Percentiles rank a stretch among this genome's conserved stretches.
Evolutionary conservation across 1,139 yeast species (phyloP).

Genomic region (Lipomyces yarrowii): DNA sequence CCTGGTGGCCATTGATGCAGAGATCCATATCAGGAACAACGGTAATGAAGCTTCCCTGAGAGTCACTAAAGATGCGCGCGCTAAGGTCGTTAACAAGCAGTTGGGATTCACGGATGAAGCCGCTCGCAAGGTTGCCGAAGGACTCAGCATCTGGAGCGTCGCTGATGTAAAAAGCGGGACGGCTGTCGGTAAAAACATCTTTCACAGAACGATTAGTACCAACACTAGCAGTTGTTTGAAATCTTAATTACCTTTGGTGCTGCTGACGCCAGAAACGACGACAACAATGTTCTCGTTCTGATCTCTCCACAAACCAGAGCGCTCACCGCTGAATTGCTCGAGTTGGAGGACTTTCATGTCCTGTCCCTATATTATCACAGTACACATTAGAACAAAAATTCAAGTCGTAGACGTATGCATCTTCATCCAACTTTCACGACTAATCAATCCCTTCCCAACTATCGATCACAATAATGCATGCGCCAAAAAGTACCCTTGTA

Average conservation of each 20-base stretch:
- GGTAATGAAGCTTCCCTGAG: conserved; percentile 27
- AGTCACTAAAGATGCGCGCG: conserved; percentile 24
- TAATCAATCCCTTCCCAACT: neutral
- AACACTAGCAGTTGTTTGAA: neutral
- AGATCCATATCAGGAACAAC: conserved; percentile 32
- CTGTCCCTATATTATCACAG: conserved; percentile 21
- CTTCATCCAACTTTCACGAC: neutral
- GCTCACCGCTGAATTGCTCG: conserved; percentile 31
- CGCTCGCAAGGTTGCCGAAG: conserved; percentile 28
- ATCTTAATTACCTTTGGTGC: conserved; percentile 24
- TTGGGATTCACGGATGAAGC: conserved; percentile 30
- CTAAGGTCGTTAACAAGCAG: conserved; percentile 31
- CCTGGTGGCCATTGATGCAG: conserved; percentile 28
- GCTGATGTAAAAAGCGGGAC: conserved; percentile 29
- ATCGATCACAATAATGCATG: neutral
- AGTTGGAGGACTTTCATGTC: conserved; percentile 33
- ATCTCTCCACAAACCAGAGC: conserved; percentile 31
- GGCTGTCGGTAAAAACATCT: conserved; percentile 28
- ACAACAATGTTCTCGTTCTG: conserved; percentile 31
- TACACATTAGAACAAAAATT: neutral
- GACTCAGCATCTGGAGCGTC: conserved; percentile 31
- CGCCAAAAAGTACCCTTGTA: too few species aligned
- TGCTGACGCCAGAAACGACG: conserved; percentile 26
- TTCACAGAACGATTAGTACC: neutral
- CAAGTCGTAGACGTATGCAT: neutral